These are phyloP conservation scores for Aspergillus homomorphus DNA, from an alignment of 495 filamentous ascomycete species.

Conservation along the genomic window DNA sequence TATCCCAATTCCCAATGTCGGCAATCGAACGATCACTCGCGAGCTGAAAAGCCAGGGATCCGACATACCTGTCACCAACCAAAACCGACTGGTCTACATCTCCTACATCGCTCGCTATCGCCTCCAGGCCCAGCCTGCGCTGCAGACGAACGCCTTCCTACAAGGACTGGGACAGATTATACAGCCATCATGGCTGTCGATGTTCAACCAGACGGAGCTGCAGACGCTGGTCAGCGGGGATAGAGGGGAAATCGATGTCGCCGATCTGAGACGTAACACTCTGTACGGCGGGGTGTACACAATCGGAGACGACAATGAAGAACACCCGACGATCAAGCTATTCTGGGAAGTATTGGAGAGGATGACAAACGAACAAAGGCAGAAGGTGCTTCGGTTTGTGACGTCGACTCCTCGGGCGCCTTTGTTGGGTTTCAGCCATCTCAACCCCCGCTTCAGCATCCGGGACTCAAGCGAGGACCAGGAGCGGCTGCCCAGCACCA, in stretches of 20 bases:
- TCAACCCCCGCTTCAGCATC: conserved; percentile 87
- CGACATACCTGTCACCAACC: conserved; percentile 79
- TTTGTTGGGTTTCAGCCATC: conserved; percentile 79
- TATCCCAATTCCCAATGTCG: conserved; percentile 52
- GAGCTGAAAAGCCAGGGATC: conserved; percentile 75
- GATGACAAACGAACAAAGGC: conserved; percentile 68
- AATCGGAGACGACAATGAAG: conserved; percentile 80
- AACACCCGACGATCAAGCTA: conserved; percentile 77
- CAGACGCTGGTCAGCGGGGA: conserved; percentile 91
- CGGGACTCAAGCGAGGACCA: conserved; percentile 78
- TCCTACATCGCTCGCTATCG: conserved; percentile 85
- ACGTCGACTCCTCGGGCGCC: conserved; percentile 92
- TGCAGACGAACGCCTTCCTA: conserved; percentile 84
- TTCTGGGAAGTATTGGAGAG: conserved; percentile 91
- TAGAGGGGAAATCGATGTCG: conserved; percentile 76
- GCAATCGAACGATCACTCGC: conserved; percentile 54
- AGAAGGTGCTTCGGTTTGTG: conserved; percentile 92
- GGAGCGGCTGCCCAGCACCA: conserved; percentile 85
- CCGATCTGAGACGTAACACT: conserved; percentile 84
- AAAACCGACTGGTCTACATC: conserved; percentile 91
- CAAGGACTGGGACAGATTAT: conserved; percentile 83
- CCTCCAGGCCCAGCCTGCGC: conserved; percentile 69
- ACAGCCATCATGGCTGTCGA: conserved; percentile 85
- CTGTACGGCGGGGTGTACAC: conserved; percentile 82
- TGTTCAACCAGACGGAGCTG: conserved; percentile 96